Conservation (phyloP, 2,329 filamentous ascomycete species). For the Talaromyces sp. region DNA sequence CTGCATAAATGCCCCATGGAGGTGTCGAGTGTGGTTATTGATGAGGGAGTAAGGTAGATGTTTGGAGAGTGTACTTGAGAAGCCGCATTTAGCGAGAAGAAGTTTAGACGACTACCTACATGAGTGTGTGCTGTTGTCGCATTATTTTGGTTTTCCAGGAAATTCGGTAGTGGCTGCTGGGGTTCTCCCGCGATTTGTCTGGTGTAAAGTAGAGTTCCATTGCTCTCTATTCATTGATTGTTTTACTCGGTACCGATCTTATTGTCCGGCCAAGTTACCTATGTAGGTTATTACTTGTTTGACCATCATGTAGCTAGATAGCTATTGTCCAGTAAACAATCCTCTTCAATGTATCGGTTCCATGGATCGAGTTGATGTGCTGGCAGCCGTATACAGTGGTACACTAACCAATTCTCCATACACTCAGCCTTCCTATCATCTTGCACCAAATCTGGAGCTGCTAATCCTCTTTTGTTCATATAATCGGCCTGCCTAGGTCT, state of each 20-base stretch:
- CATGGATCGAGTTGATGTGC: slow-evolving; percentile 29
- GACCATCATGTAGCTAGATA: slow-evolving; percentile 3
- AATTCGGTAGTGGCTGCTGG: slow-evolving; percentile 14
- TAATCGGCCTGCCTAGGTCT: neutral
- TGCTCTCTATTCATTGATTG: neutral
- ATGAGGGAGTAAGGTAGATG: neutral
- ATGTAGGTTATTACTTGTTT: slow-evolving; percentile 8
- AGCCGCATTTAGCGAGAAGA: slow-evolving; percentile 5
- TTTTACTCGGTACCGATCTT: neutral
- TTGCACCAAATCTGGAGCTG: neutral
- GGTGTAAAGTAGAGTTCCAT: neutral
- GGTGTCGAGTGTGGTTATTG: slow-evolving; percentile 1
- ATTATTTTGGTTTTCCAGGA: slow-evolving; percentile 6
- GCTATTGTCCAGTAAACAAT: neutral
- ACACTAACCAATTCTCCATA: slow-evolving; percentile 18
- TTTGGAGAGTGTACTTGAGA: neutral
- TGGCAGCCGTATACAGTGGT: slow-evolving; percentile 24
- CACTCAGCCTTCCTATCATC: slow-evolving; percentile 15
- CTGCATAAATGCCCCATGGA: slow-evolving; percentile 15
- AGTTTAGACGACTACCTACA: neutral
- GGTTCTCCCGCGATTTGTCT: neutral
- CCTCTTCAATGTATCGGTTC: slow-evolving; percentile 3
- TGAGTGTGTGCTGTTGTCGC: slow-evolving; percentile 11
- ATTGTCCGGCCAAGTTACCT: neutral
- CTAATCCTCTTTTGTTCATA: slow-evolving; percentile 31